A percentile compares a stretch with the other conserved stretches of the same genome.
These are phyloP conservation scores for Nigrograna mackinnonii DNA, from an alignment of 2,329 filamentous ascomycete genomes.

Conservation along the genomic window DNA sequence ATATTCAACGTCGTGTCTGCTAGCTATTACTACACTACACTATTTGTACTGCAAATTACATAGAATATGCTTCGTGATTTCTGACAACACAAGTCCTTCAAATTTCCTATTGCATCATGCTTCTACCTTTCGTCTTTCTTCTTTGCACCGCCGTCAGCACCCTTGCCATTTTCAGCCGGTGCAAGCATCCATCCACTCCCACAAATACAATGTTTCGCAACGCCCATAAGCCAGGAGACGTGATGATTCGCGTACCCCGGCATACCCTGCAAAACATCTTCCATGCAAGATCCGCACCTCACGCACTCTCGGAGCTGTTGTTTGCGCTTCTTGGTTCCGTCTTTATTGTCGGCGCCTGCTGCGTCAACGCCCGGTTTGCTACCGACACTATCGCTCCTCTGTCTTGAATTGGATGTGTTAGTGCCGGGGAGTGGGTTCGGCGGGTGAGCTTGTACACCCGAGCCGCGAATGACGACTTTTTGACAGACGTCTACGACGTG, in stretches of 20 bases:
- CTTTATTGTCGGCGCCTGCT: conserved; percentile 2
- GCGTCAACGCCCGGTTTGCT: neutral
- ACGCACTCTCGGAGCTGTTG: conserved; percentile 44
- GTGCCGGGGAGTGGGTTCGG: neutral
- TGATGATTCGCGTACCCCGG: conserved; percentile 33
- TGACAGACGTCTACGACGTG: conserved; percentile 63
- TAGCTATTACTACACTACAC: no score
- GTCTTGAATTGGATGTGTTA: conserved; percentile 4
- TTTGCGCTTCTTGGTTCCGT: conserved; percentile 23
- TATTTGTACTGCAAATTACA: no score
- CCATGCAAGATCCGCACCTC: conserved; percentile 50
- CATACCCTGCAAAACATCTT: conserved; percentile 44
- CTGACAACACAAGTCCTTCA: neutral
- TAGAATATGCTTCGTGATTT: no score
- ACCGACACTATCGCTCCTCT: conserved; percentile 23
- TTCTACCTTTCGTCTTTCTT: neutral
- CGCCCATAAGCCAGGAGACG: conserved; percentile 37
- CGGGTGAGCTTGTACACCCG: conserved; percentile 28
- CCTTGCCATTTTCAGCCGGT: conserved; percentile 21
- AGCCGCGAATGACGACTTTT: conserved; percentile 49
- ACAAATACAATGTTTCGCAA: conserved; percentile 44
- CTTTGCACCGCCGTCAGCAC: neutral
- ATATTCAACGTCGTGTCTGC: no score
- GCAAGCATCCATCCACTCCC: conserved; percentile 42
- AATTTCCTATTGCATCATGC: neutral